phyloP scores from a whole-genome alignment of 139 green algal species.

The Chlamydomonas sp. region DNA sequence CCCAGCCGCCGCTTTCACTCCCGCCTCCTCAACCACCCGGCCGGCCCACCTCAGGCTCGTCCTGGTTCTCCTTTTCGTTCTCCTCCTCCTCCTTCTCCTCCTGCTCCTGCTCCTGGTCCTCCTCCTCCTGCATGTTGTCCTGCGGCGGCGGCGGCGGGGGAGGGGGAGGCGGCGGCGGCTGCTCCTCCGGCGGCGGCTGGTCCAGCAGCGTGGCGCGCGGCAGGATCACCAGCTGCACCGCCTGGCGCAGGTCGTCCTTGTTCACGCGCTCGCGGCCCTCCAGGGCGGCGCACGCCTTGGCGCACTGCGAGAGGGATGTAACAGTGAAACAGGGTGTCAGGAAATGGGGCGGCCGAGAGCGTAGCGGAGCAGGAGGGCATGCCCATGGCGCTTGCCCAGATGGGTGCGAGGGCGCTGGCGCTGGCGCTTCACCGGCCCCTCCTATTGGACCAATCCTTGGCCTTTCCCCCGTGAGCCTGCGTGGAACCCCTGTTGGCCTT shows the following conservation, averaged over 20 bases:
- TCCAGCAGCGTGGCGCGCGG: constrained; percentile 78
- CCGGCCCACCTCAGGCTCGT: constrained; percentile 33
- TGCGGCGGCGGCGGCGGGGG: constrained; percentile 74
- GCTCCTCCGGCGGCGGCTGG: constrained; percentile 72
- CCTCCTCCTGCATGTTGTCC: constrained; percentile 69
- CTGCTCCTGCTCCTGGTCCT: constrained; percentile 76
- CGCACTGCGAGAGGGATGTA: constrained; percentile 54
- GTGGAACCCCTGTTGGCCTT: too few species aligned
- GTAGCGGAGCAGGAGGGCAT: too few species aligned
- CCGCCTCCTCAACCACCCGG: not conserved
- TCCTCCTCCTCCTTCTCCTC: constrained; percentile 87
- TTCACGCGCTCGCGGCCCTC: constrained; percentile 87
- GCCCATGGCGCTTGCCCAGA: too few species aligned
- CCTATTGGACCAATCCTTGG: too few species aligned
- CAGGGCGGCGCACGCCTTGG: constrained; percentile 88
- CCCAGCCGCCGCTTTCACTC: not conserved
- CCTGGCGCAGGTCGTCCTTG: constrained; percentile 93
- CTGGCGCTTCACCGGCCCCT: too few species aligned
- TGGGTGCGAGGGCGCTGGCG: too few species aligned
- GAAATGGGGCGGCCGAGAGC: too few species aligned
- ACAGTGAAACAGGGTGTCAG: too few species aligned
- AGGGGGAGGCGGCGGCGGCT: constrained; percentile 81
- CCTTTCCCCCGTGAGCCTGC: too few species aligned
- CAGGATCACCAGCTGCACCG: constrained; percentile 97
- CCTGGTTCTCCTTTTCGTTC: constrained; percentile 77